Evolutionary conservation across 495 filamentous ascomycete genomes (phyloP).

Genomic region (Hyaloscypha bicolor): DNA sequence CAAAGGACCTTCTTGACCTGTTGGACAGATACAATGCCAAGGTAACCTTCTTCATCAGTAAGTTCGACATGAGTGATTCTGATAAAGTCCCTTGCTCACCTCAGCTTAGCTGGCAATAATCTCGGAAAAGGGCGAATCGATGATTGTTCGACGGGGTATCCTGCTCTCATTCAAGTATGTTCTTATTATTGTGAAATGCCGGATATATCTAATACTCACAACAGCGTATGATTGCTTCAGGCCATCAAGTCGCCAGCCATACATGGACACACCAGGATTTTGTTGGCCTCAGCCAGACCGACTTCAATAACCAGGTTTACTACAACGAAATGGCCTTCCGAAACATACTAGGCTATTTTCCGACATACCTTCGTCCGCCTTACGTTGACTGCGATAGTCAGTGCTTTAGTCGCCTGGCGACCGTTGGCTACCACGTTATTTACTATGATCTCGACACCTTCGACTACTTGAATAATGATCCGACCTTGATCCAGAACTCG

Average conservation of each 20-base stretch:
- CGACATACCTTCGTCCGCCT: conserved; percentile 78
- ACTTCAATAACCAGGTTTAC: conserved; percentile 59
- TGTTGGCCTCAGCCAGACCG: conserved; percentile 46
- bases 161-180: conserved; percentile 13
- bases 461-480: conserved; percentile 68
- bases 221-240: conserved; percentile 58
- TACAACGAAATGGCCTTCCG: conserved; percentile 71
- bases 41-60: conserved; percentile 68
- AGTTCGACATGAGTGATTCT: too few species aligned
- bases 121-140: conserved; percentile 31
- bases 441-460: conserved; percentile 81
- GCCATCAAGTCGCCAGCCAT: conserved; percentile 31
- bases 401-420: conserved; percentile 67
- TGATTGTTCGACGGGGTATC: conserved; percentile 6
- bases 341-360: conserved; percentile 69
- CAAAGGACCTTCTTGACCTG: conserved; percentile 60
- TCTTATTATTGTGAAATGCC: too few species aligned
- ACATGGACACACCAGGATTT: conserved; percentile 73
- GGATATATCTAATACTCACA: too few species aligned
- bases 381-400: conserved; percentile 58
- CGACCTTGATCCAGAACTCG: conserved; percentile 62
- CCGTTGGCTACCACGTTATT: conserved; percentile 68
- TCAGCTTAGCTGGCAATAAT: conserved; percentile 32
- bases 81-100: too few species aligned
- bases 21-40: conserved; percentile 57